Evolutionary conservation across 768 basidiomycete species (phyloP).

Genomic region (Coprinopsis strossmayeri): DNA sequence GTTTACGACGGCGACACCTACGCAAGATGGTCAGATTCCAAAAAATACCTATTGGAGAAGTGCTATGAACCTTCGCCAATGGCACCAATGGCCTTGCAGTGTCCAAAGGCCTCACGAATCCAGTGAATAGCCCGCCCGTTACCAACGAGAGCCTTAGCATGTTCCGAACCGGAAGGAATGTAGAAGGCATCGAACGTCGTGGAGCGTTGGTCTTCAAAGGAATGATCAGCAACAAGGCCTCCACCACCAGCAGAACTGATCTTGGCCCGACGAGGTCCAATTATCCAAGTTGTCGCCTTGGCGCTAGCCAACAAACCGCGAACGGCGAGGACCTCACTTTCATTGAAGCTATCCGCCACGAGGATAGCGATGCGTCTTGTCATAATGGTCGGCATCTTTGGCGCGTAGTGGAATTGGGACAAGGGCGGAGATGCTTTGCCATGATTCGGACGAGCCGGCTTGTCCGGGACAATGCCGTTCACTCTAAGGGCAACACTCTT

Average conservation of each 20-base stretch:
- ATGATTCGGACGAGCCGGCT: slow-evolving; percentile 46
- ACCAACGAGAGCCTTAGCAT: slow-evolving; percentile 47
- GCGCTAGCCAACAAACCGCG: slow-evolving; percentile 44
- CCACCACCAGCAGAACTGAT: slow-evolving; percentile 27
- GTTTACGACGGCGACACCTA: slow-evolving; percentile 45
- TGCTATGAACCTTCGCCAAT: slow-evolving; percentile 52
- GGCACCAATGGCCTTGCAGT: slow-evolving; percentile 78
- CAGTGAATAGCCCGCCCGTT: slow-evolving; percentile 77
- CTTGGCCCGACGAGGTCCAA: slow-evolving; percentile 63
- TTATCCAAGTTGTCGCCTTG: slow-evolving; percentile 54
- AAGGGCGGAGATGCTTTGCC: slow-evolving; percentile 49
- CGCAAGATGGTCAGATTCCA: neutral
- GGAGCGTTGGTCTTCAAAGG: slow-evolving; percentile 72
- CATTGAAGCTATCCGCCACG: slow-evolving; percentile 69
- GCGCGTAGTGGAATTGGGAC: slow-evolving; percentile 51
- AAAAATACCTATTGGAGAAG: neutral
- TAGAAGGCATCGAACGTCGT: slow-evolving; percentile 81
- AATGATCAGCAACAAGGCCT: slow-evolving; percentile 54
- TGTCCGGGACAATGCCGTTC: slow-evolving; percentile 49
- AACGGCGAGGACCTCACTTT: slow-evolving; percentile 50
- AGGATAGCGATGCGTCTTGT: slow-evolving; percentile 73
- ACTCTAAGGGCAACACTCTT: slow-evolving; percentile 60
- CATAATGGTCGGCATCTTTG: slow-evolving; percentile 51
- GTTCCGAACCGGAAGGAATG: slow-evolving; percentile 64
- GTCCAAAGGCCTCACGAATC: slow-evolving; percentile 80